phyloP scores from a whole-genome alignment of 1,284 basidiomycete genomes.

The Abortiporus biennis region DNA sequence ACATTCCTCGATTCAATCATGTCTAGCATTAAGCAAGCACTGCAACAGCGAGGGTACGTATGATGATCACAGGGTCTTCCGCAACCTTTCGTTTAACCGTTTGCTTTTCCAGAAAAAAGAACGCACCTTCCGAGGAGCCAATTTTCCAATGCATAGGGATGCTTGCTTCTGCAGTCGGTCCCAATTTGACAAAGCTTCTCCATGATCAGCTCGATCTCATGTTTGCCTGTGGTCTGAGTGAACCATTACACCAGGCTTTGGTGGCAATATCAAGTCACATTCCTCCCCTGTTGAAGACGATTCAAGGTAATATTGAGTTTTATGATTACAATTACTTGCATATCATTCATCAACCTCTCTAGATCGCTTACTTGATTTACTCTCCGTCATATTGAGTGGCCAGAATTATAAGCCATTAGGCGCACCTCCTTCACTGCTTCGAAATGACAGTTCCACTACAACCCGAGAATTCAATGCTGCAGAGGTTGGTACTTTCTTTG shows the following conservation, averaged over 20 bases:
- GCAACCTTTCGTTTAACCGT: constrained; percentile 11
- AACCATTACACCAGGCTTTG: constrained; percentile 83
- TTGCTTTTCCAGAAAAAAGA: constrained; percentile 67
- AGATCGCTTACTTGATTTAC: constrained; percentile 84
- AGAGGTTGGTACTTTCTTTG: constrained; percentile 35
- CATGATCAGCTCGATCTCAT: constrained; percentile 97
- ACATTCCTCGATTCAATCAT: constrained; percentile 93
- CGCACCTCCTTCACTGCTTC: constrained; percentile 54
- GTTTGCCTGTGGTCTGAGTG: constrained; percentile 93
- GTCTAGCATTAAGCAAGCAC: constrained; percentile 82
- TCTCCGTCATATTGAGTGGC: constrained; percentile 78
- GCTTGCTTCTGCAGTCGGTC: constrained; percentile 93
- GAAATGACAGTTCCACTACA: constrained; percentile 44
- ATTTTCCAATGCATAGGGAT: constrained; percentile 98
- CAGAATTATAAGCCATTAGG: constrained; percentile 85
- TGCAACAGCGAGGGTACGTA: constrained; percentile 81
- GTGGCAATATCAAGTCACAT: constrained; percentile 86
- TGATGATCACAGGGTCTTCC: constrained; percentile 5
- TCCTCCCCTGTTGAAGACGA: constrained; percentile 85
- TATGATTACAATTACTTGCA: constrained; percentile 8
- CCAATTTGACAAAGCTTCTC: constrained; percentile 90
- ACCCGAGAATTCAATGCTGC: constrained; percentile 54
- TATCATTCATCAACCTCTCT: constrained; percentile 2
- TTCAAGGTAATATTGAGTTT: constrained; percentile 64
- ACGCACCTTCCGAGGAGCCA: constrained; percentile 88